Evolutionary conservation across 192 early-diverging fungal species (phyloP).

Genomic region (Haplosporangium gracile): DNA sequence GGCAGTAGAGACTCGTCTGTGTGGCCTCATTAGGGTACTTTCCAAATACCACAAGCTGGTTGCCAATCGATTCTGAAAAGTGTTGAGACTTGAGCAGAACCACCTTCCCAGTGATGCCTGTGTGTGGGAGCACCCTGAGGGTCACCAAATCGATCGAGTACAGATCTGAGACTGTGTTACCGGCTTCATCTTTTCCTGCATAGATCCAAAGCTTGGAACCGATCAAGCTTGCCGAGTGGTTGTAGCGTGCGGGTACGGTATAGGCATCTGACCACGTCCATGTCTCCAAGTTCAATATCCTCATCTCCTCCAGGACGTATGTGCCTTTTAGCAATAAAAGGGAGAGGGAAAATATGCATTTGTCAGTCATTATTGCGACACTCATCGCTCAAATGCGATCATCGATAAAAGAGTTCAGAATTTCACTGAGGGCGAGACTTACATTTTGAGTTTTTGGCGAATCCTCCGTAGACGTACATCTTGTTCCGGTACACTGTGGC

Average conservation of each 20-base stretch:
- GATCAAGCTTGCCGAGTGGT: constrained; percentile 69
- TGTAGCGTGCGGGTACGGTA: constrained; percentile 62
- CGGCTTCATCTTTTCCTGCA: constrained; percentile 67
- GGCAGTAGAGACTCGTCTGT: constrained; percentile 52
- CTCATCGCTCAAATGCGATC: not conserved
- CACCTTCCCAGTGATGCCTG: constrained; percentile 58
- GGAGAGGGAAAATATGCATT: not conserved
- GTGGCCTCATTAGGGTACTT: constrained; percentile 56
- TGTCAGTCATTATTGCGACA: not conserved
- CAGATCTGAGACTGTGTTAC: constrained; percentile 66
- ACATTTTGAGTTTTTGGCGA: constrained; percentile 69
- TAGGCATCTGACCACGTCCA: constrained; percentile 66
- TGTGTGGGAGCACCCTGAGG: constrained; percentile 51
- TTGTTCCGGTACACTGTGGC: constrained; percentile 72
- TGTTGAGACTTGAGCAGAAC: constrained; percentile 70
- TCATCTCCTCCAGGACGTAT: constrained; percentile 64
- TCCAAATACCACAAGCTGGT: constrained; percentile 67
- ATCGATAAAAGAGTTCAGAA: not conserved
- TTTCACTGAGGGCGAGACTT: constrained; percentile 10
- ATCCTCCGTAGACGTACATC: constrained; percentile 72
- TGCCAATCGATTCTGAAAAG: constrained; percentile 69
- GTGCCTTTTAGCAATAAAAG: constrained; percentile 43
- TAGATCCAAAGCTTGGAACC: constrained; percentile 71
- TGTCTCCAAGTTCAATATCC: constrained; percentile 70
- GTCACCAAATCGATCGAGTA: constrained; percentile 66